Conservation (phyloP, 176 grass and related monocot genomes). For the Zoysia japonica region DNA sequence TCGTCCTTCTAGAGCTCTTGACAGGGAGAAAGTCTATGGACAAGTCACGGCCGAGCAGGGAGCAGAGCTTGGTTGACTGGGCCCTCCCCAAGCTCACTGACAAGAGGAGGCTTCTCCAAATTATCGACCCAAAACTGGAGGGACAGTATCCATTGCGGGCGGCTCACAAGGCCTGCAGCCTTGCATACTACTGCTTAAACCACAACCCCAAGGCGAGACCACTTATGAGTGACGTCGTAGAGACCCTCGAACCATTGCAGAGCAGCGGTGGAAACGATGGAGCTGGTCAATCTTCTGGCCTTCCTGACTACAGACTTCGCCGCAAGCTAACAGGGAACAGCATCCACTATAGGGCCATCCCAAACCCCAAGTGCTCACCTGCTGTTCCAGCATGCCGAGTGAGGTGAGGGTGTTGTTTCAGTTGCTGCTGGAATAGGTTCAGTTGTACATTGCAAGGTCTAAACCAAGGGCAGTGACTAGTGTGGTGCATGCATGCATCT, state of each 20-base stretch:
- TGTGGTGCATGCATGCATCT: constrained; percentile 22
- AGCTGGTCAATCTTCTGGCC: constrained; percentile 38
- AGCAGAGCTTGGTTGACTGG: constrained; percentile 94
- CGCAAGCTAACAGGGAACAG: constrained; percentile 53
- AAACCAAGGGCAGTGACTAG: constrained; percentile 22
- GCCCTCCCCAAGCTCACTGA: constrained; percentile 86
- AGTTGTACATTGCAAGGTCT: constrained; percentile 60
- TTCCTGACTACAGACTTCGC: constrained; percentile 58
- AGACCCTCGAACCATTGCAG: constrained; percentile 86
- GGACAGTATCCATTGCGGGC: constrained; percentile 71
- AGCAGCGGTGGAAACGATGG: constrained; percentile 42
- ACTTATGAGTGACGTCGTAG: constrained; percentile 89
- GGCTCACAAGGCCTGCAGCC: constrained; percentile 92
- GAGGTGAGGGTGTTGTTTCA: constrained; percentile 58
- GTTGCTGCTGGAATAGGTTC: constrained; percentile 50
- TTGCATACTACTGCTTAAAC: constrained; percentile 95
- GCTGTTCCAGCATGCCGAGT: constrained; percentile 83
- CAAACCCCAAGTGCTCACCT: constrained; percentile 64
- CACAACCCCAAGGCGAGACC: constrained; percentile 93
- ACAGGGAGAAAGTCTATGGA: constrained; percentile 88
- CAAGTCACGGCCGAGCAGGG: constrained; percentile 88
- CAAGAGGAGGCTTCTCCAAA: constrained; percentile 86
- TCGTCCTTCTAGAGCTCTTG: constrained; percentile 89
- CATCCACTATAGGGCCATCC: constrained; percentile 71
- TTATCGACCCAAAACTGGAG: constrained; percentile 76